These are phyloP conservation scores for Clonostachys rosea DNA, from an alignment of 2,329 filamentous ascomycete species.

Conservation along the genomic window DNA sequence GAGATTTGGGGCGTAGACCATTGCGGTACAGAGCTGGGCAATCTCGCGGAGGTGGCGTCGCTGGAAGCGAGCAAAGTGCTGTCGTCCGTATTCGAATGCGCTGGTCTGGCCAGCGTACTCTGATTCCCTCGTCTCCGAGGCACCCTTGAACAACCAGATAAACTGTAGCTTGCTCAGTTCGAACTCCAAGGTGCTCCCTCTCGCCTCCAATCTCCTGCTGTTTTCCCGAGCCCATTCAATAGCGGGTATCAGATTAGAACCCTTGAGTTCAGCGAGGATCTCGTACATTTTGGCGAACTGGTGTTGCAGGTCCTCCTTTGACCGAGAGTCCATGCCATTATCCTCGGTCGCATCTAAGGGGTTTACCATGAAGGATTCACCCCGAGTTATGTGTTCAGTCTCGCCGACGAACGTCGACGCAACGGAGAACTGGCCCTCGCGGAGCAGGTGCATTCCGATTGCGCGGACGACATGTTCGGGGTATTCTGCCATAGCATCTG, in stretches of 20 bases:
- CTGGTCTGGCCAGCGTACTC: conserved; percentile 11
- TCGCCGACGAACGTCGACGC: conserved; percentile 82
- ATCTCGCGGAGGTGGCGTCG: conserved; percentile 74
- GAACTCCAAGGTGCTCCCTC: conserved; percentile 92
- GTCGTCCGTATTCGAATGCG: conserved; percentile 72
- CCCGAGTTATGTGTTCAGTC: conserved; percentile 27
- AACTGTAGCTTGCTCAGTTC: conserved; percentile 89
- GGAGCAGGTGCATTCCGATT: conserved; percentile 92
- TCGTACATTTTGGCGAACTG: conserved; percentile 88
- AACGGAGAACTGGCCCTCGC: conserved; percentile 89
- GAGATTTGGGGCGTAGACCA: conserved; percentile 76
- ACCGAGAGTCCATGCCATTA: conserved; percentile 6
- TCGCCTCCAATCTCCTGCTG: conserved; percentile 64
- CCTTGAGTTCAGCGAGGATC: conserved; percentile 74
- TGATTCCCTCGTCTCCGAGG: neutral
- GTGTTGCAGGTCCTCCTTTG: conserved; percentile 56
- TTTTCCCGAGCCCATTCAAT: conserved; percentile 82
- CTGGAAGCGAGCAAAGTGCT: conserved; percentile 71
- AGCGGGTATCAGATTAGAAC: conserved; percentile 70
- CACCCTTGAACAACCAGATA: conserved; percentile 76
- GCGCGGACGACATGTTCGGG: conserved; percentile 81
- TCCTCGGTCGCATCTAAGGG: conserved; percentile 11
- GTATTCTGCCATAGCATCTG: conserved; percentile 74
- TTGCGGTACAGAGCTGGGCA: conserved; percentile 73
- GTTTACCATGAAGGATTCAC: conserved; percentile 5